These are phyloP conservation scores for Luffa aegyptiaca DNA, from an alignment of 306 rosid genomes.

Conservation along the genomic window DNA sequence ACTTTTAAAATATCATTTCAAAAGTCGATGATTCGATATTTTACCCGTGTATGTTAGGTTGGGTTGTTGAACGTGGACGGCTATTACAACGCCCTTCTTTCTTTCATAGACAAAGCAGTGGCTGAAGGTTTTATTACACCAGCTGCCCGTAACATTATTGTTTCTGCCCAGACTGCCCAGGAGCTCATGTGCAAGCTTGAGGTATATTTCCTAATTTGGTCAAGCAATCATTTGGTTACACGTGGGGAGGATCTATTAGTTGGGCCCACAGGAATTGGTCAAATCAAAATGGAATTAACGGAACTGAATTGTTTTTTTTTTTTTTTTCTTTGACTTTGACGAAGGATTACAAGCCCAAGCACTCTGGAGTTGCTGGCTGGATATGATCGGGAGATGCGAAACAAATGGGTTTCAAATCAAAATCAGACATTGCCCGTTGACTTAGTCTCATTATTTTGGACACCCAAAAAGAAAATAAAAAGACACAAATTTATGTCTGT, in stretches of 20 bases:
- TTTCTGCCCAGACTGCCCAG: conserved; percentile 88
- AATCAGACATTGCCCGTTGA: conserved; percentile 69
- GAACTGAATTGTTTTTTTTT: not conserved
- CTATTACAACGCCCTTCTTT: conserved; percentile 67
- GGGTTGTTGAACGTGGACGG: conserved; percentile 90
- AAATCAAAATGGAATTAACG: not conserved
- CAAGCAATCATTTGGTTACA: not conserved
- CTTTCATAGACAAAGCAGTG: conserved; percentile 87
- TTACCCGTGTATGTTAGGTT: conserved; percentile 23
- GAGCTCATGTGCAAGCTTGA: conserved; percentile 87
- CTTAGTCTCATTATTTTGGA: conserved; percentile 3
- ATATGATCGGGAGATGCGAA: conserved; percentile 75
- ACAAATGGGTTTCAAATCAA: conserved; percentile 44
- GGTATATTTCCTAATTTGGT: conserved; percentile 28
- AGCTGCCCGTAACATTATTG: conserved; percentile 89
- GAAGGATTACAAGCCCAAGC: conserved; percentile 36
- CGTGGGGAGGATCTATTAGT: not conserved
- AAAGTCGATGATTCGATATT: no score
- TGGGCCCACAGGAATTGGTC: not conserved
- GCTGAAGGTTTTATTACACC: conserved; percentile 79
- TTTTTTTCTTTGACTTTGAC: not conserved
- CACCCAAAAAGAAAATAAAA: not conserved
- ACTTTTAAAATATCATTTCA: no score
- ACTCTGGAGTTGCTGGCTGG: conserved; percentile 41
- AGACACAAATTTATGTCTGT: not conserved